These are phyloP conservation scores for Vitis hybrid DNA, from an alignment of 177 flowering plant species.

Conservation along the genomic window DNA sequence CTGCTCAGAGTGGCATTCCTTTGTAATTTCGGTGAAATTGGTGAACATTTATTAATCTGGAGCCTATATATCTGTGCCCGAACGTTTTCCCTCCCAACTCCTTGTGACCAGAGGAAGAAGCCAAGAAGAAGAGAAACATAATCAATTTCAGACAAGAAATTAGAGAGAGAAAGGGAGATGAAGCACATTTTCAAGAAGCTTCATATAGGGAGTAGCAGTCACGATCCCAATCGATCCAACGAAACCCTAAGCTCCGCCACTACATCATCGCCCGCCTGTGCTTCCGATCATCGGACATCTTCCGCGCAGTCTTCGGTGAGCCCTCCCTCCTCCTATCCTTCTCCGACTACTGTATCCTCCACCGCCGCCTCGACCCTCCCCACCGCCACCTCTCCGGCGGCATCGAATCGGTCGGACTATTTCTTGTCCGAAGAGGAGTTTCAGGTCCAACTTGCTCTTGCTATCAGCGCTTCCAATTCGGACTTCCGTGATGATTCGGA, in stretches of 20 bases:
- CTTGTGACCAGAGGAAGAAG: not conserved
- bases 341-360: constrained; percentile 45
- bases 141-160: not conserved
- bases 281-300: constrained; percentile 28
- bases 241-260: constrained; percentile 37
- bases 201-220: constrained; percentile 57
- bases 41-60: no score
- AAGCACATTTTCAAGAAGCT: constrained; percentile 94
- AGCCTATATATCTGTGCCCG: no score
- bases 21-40: no score
- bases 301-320: constrained; percentile 20
- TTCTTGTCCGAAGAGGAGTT: constrained; percentile 86
- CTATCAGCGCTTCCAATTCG: constrained; percentile 83
- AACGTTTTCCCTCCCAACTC: no score
- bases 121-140: not conserved
- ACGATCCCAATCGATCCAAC: constrained; percentile 68
- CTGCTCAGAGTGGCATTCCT: no score
- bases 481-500: constrained; percentile 56
- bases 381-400: constrained; percentile 16
- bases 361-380: constrained; percentile 20
- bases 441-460: constrained; percentile 88
- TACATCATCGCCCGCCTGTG: constrained; percentile 21
- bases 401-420: constrained; percentile 44
- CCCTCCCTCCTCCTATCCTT: constrained; percentile 25
- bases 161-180: constrained; percentile 33